Evolutionary conservation across 208 protist species (phyloP), one percentile per base, ranked within the genome.

Genomic region (Angomonas deanei): DNA sequence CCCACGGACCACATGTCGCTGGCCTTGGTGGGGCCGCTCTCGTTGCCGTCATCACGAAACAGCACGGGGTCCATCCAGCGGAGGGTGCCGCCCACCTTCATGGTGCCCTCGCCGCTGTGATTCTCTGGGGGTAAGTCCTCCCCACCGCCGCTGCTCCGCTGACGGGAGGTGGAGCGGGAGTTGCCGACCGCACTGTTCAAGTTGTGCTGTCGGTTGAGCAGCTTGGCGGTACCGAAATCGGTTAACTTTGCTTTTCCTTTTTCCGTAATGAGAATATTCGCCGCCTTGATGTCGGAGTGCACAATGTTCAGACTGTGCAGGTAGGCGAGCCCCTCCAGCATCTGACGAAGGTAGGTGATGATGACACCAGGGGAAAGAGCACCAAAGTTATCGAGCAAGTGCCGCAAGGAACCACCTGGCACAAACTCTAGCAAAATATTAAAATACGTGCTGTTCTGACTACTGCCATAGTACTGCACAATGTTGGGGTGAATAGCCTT

Each of bases 401-500:
- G 84, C 6, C 88, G 84, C 69, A 96, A 70, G 21, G 91, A 96
- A 4, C 91, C 91, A 24, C 88, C 91, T 8, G 91, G 86, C 19
- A 96, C 91, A 62, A 93, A 96, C 78, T 96, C 87, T 8, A 96
- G 76, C 26, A 96, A 70, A 80, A 96, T 94, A 66, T 93, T 94
- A 73, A 96, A 93, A 70, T 94, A 92, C 8, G 60, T 70, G 17
- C 68, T 66, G 67, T 92, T 93, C 68, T 89, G 80, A 21, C 83
- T 91, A 28, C 79, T 86, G 54, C 91, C 88, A 64, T 88, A 88
- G 84, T 96, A 96, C 66, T 83, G 86, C 59, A 96, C 91, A 63
- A 96, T 94, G 63, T 96, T 96, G 24, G 84, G 84, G 61, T 96
- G 91, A 24, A 77, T 76, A 36, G 88, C 87, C 68, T 92, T 90